Base-by-base conservation (phyloP, 768 basidiomycete genomes). In the Pulveroboletus sp. region DNA sequence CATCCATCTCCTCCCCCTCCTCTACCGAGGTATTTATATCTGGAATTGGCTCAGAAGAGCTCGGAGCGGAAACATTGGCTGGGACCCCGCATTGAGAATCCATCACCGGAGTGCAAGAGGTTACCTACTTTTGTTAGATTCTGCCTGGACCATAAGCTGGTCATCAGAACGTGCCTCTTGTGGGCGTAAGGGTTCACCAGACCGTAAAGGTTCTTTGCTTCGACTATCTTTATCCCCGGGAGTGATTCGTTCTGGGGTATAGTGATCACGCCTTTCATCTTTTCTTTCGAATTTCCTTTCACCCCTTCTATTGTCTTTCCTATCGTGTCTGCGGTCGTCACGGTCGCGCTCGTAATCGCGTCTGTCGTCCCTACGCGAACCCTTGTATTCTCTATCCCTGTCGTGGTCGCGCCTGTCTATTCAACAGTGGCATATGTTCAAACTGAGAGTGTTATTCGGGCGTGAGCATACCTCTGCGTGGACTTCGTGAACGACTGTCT, bases 1-100 rank as follows among this genome's bases (percentile, higher is more conserved):
- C 73, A 16, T 76, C 75, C 73, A 76, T 74, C 10, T 67, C 77
- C 58, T 78, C 75, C 34, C 68, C 72, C 20, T 72, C 79, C 50
- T 84, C 82, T 13, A 68, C 71, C 37, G 69, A 65, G 43, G 71
- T 65, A 50, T 77, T 73, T 48, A 71, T 65, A 52, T 79, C 75
- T 47, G 70, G 64, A 50, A 71, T 72, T 23, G 67, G 69, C 46
- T 63, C 61, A n/a, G 61, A 59, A 20, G 50, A 31, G 17, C 43
- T 38, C 9, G 55, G 29, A 3, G 13, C 54, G 43, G 55, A 20
- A 38, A 22, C 20, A 42, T 51, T 47, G 16, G 40, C 62, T 61
- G 29, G 13, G 9, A 24, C 36, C 34, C 24, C 2, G 30, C 9
- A 22, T 24, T 52, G 19, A 55, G 35, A 35, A 17, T 19, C 7